These are phyloP conservation scores for Kregervanrija pseudodelftensis DNA, from an alignment of 805 yeast genomes.

Conservation along the genomic window DNA sequence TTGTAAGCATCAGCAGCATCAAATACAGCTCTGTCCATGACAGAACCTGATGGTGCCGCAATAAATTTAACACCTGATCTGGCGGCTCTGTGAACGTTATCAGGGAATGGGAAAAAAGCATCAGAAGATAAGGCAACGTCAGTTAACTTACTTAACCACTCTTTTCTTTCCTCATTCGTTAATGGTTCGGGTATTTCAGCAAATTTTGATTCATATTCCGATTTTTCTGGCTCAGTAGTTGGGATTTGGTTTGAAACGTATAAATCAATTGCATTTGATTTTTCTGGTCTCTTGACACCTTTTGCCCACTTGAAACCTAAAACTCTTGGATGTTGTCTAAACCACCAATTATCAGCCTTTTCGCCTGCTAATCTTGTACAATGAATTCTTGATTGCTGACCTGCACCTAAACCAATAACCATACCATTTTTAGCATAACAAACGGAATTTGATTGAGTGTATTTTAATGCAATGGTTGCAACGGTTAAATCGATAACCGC, in stretches of 20 bases:
- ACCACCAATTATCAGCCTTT: conserved; percentile 99
- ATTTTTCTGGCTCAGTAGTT: conserved; percentile 82
- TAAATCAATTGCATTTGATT: conserved; percentile 95
- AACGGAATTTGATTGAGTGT: conserved; percentile 97
- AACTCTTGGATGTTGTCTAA: conserved; percentile 96
- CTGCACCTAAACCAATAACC: conserved; percentile 99
- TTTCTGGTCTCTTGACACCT: conserved; percentile 97
- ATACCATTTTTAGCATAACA: conserved; percentile 98
- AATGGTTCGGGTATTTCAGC: conserved; percentile 78
- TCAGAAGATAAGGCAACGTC: conserved; percentile 93
- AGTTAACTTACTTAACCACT: conserved; percentile 74
- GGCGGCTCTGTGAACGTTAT: conserved; percentile 95
- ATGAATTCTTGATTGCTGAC: conserved; percentile 98
- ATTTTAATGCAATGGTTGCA: conserved; percentile 94
- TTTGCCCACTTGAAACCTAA: conserved; percentile 93
- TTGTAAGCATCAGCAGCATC: conserved; percentile 90
- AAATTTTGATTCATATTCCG: conserved; percentile 87
- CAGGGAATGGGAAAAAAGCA: conserved; percentile 99
- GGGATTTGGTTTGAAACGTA: conserved; percentile 91
- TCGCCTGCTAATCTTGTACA: conserved; percentile 99
- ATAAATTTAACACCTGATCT: conserved; percentile 93
- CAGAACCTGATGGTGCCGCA: conserved; percentile 97
- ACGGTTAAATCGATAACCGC: conserved; percentile 91
- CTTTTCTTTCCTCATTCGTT: conserved; percentile 73
- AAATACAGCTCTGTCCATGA: conserved; percentile 93